These are phyloP conservation scores for Mortierella sp. DNA, from an alignment of 371 early-diverging fungal genomes.

Conservation along the genomic window DNA sequence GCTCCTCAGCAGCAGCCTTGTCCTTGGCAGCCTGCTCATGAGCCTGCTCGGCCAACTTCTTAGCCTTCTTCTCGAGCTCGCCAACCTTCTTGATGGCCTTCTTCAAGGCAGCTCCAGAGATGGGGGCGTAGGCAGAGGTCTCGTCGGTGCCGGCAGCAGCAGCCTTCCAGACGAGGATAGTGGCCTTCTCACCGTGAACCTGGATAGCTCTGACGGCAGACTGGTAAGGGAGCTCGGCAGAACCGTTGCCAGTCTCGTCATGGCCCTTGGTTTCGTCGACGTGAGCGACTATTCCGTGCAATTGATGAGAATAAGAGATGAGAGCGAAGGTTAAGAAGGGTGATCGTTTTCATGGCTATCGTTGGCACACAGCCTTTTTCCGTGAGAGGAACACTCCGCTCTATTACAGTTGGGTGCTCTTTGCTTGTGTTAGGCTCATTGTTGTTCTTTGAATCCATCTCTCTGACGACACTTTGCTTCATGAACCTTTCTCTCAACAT, in stretches of 20 bases:
- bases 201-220: conserved; percentile 78
- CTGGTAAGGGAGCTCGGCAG: conserved; percentile 75
- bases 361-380: neutral
- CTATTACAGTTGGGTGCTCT: neutral
- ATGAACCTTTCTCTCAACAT: neutral
- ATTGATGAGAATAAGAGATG: neutral
- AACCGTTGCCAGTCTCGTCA: conserved; percentile 79
- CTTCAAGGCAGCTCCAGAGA: conserved; percentile 92
- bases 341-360: neutral
- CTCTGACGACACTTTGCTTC: neutral
- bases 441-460: neutral
- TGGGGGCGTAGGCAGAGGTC: conserved; percentile 69
- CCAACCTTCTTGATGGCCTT: conserved; percentile 90
- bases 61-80: conserved; percentile 78
- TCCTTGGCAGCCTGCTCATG: conserved; percentile 78
- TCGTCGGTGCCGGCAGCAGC: conserved; percentile 71
- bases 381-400: neutral
- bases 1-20: conserved; percentile 77
- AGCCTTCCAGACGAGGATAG: conserved; percentile 78
- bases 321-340: neutral
- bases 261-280: conserved; percentile 82
- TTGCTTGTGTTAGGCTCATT: neutral
- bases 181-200: conserved; percentile 64
- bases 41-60: conserved; percentile 79
- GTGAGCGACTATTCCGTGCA: conserved; percentile 51